Base-by-base conservation (phyloP, 2,329 filamentous ascomycete genomes). In the Scytalidium sp. region DNA sequence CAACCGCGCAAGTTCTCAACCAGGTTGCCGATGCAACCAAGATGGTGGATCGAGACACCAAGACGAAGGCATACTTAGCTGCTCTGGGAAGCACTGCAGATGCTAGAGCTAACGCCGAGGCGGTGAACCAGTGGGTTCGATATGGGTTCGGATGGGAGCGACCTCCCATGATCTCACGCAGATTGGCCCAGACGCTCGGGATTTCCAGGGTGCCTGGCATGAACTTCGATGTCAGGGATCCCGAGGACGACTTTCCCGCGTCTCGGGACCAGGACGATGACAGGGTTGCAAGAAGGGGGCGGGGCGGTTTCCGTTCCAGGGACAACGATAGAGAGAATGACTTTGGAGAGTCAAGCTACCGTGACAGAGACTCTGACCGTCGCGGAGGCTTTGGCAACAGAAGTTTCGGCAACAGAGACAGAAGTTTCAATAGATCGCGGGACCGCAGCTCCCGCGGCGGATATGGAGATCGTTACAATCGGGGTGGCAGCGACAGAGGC, bases 111-210 rank as follows among this genome's bases (percentile, higher is more conserved):
- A 44, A 40, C 3, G 42, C 60, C 7, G 36, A 55, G n/a, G 43
- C 51, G 7, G 29, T 67, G 40, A 62, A 62, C 32, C 59, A 60
- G 29, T 63, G 58, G 64, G 56, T 59, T 0, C 59, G 58, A 50
- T 66, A 55, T 52, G 65, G 62, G 20, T 66, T 63, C 63, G 65
- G 65, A 8, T 63, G 56, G 44, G 62, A 63, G 19, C 25, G 55
- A 20, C 64, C 65, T n/a, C 65, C 65, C 9, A 4, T 39, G 0
- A 52, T 67, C 20, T 4, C 40, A 3, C 43, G 47, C n/a, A 19
- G n/a, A 2, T 20, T 61, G 3, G 59, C 58, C 2, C n/a, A 25
- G 4, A 64, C 56, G 40, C 21, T 66, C 17, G 61, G 60, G 11
- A 25, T 65, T 11, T 4, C 36, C 9, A 54, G 40, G n/a, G 1